Percentiles rank a stretch among this genome's conserved stretches.
Evolutionary conservation across 352 stramenopile genomes (phyloP).

Genomic region (Globisporangium sylvaticum): DNA sequence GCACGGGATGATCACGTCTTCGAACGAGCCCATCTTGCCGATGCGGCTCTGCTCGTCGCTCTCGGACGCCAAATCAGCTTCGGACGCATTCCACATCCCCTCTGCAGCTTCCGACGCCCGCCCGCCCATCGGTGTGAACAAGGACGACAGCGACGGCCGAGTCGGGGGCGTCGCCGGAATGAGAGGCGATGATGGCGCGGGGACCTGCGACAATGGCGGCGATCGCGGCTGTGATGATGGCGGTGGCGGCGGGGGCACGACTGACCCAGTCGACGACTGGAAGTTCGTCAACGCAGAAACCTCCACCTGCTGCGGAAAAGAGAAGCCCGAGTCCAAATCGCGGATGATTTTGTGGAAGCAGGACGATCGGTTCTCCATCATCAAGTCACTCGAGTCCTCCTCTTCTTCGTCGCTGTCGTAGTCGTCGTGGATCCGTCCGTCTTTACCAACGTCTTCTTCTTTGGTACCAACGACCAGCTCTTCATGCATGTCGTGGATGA

Average conservation of each 20-base stretch:
- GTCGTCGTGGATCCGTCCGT: slow-evolving; percentile 10
- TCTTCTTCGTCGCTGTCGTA: slow-evolving; percentile 23
- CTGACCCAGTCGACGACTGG: slow-evolving; percentile 8
- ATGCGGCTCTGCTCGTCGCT: slow-evolving; percentile 35
- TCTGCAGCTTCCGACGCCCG: slow-evolving; percentile 24
- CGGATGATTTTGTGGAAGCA: slow-evolving; percentile 50
- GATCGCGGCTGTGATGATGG: slow-evolving; percentile 16
- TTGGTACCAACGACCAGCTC: slow-evolving; percentile 9
- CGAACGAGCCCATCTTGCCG: slow-evolving; percentile 26
- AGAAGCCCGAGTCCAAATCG: slow-evolving; percentile 52
- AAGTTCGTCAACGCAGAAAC: slow-evolving; percentile 24
- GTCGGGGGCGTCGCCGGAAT: slow-evolving; percentile 11
- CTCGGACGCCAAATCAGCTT: slow-evolving; percentile 31
- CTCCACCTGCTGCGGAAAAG: slow-evolving; percentile 44
- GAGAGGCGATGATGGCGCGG: background rate
- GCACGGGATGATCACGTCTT: slow-evolving; percentile 69
- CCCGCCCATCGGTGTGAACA: slow-evolving; percentile 29
- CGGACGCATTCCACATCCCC: slow-evolving; percentile 26
- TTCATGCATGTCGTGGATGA: slow-evolving; percentile 20
- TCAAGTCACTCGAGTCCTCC: slow-evolving; percentile 11
- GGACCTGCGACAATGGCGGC: slow-evolving; percentile 3
- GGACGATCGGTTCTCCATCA: slow-evolving; percentile 16
- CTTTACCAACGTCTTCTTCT: background rate
- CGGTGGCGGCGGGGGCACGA: background rate
- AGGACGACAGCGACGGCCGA: slow-evolving; percentile 31